Conservation (phyloP, 768 basidiomycete species). For the Mycena leptocephala region DNA sequence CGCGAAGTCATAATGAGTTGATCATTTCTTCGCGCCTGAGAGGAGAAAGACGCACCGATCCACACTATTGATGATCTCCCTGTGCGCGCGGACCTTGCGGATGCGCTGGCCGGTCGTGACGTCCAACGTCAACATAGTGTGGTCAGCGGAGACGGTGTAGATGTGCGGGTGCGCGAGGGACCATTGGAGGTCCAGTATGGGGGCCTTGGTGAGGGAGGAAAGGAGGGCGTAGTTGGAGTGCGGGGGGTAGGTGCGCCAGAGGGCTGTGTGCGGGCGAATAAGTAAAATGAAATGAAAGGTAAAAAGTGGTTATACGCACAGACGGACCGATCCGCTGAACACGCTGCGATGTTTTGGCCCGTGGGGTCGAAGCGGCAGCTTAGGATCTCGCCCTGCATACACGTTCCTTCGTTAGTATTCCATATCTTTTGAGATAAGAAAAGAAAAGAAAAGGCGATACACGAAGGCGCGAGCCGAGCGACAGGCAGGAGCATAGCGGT, state of each 20-base stretch:
- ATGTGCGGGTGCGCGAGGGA: conserved; percentile 81
- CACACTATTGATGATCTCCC: conserved; percentile 91
- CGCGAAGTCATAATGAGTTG: too few species aligned
- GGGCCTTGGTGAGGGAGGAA: conserved; percentile 88
- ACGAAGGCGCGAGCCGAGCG: too few species aligned
- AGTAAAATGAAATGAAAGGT: neutral
- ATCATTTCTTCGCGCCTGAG: too few species aligned
- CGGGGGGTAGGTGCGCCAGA: conserved; percentile 94
- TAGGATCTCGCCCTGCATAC: conserved; percentile 85
- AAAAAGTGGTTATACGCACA: conserved; percentile 69
- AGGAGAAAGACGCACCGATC: too few species aligned
- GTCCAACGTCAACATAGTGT: conserved; percentile 83
- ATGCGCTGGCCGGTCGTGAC: conserved; percentile 88
- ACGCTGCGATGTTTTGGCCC: conserved; percentile 94
- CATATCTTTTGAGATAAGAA: neutral
- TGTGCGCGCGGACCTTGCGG: conserved; percentile 89
- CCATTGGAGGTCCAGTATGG: conserved; percentile 95
- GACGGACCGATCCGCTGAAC: conserved; percentile 91
- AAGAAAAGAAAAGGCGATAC: neutral
- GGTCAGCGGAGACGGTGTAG: conserved; percentile 94
- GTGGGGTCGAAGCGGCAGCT: conserved; percentile 96
- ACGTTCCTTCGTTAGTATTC: neutral
- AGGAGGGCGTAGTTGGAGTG: conserved; percentile 95
- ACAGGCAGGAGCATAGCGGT: too few species aligned
- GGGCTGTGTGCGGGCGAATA: conserved; percentile 66